Percentiles rank a stretch among this genome's conserved stretches.
Conservation (phyloP, 768 basidiomycete genomes). For the Astraeus odoratus region DNA sequence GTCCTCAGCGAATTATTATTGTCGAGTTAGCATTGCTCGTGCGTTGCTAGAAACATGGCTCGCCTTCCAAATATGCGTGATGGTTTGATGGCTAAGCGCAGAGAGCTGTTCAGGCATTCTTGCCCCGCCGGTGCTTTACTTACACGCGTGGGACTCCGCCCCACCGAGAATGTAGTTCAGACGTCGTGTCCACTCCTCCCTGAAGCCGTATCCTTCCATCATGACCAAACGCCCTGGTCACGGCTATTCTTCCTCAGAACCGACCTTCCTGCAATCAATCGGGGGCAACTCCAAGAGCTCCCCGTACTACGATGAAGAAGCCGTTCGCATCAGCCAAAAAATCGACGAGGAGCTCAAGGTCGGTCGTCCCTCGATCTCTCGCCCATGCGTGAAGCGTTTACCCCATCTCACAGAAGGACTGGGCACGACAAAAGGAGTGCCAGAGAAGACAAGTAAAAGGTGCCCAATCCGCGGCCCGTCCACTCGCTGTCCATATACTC, state of each 20-base stretch:
- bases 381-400: conserved; percentile 1
- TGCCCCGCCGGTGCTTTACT: conserved; percentile 29
- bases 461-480: conserved; percentile 12
- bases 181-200: conserved; percentile 14
- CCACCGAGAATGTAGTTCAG: conserved; percentile 25
- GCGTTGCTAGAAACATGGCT: no score
- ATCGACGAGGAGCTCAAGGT: conserved; percentile 57
- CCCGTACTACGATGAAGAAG: conserved; percentile 35
- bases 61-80: conserved; percentile 18
- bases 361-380: conserved; percentile 6
- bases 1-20: no score
- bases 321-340: conserved; percentile 39
- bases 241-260: conserved; percentile 24
- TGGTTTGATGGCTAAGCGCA: conserved; percentile 22
- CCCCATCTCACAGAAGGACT: conserved; percentile 40
- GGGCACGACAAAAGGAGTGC: conserved; percentile 38
- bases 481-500: not conserved
- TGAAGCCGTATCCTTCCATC: conserved; percentile 11
- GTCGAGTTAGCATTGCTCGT: no score
- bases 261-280: conserved; percentile 25
- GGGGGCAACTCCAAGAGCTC: conserved; percentile 26
- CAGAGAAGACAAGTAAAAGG: conserved; percentile 49
- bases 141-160: conserved; percentile 30
- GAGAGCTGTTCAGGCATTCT: conserved; percentile 26
- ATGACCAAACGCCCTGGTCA: conserved; percentile 27